These are phyloP conservation scores for Diutina ranongensis DNA, from an alignment of 1,139 yeast species.

Conservation along the genomic window DNA sequence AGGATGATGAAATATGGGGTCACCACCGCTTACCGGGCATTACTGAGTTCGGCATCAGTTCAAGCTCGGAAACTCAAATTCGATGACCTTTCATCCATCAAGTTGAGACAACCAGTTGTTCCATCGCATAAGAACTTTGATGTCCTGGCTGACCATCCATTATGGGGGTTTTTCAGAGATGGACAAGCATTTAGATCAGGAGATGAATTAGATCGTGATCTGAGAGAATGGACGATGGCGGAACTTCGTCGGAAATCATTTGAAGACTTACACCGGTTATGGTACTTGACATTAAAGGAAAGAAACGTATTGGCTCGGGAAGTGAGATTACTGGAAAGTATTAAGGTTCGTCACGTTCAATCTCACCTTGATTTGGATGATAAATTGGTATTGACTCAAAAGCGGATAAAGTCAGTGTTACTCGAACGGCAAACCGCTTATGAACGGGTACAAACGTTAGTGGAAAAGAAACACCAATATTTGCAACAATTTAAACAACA, in stretches of 20 bases:
- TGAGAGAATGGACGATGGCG: constrained; percentile 79
- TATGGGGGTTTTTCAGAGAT: constrained; percentile 77
- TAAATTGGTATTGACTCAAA: constrained; percentile 28
- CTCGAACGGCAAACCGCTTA: constrained; percentile 75
- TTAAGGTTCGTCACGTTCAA: constrained; percentile 18
- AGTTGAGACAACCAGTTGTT: constrained; percentile 72
- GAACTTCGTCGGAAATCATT: constrained; percentile 87
- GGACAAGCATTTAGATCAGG: constrained; percentile 47
- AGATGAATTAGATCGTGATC: constrained; percentile 43
- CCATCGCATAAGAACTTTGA: constrained; percentile 66
- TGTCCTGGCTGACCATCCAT: constrained; percentile 79
- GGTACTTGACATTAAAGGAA: constrained; percentile 83
- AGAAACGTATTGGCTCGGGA: constrained; percentile 75
- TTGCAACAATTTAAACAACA: constrained; percentile 44
- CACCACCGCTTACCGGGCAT: not conserved
- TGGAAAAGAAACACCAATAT: constrained; percentile 34
- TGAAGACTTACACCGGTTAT: constrained; percentile 80
- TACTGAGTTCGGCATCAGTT: not conserved
- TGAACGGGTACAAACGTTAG: constrained; percentile 45
- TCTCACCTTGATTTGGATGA: constrained; percentile 22
- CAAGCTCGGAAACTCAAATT: constrained; percentile 14
- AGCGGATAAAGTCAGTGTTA: constrained; percentile 71
- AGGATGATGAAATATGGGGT: not conserved
- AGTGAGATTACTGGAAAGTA: constrained; percentile 30
- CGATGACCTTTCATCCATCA: constrained; percentile 18